Percentiles rank a stretch among this genome's conserved stretches.
These are phyloP conservation scores for Agastache rugosa DNA, from an alignment of 257 asterid genomes.

Conservation along the genomic window DNA sequence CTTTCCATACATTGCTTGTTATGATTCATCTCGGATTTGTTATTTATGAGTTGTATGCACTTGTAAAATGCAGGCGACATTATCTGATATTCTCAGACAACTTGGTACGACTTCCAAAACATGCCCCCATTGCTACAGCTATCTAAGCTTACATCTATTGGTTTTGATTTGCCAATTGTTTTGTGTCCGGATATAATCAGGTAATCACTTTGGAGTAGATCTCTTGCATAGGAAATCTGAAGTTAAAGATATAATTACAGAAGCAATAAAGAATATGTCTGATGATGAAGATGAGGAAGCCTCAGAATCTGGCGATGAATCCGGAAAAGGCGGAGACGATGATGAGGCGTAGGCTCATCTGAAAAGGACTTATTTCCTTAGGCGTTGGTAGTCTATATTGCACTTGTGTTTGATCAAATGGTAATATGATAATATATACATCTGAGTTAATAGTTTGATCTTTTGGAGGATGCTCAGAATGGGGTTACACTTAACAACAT, in stretches of 20 bases:
- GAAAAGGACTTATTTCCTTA: not conserved
- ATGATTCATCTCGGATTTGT: slow-evolving; percentile 9
- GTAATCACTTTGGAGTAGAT: slow-evolving; percentile 65
- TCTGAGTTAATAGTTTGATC: slow-evolving; percentile 7
- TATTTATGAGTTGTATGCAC: slow-evolving; percentile 27
- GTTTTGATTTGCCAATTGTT: slow-evolving; percentile 32
- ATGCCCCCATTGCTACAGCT: not conserved
- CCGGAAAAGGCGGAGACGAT: slow-evolving; percentile 50
- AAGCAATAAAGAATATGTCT: slow-evolving; percentile 77
- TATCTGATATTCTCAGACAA: slow-evolving; percentile 81
- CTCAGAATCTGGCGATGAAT: slow-evolving; percentile 47
- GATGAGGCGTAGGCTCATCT: slow-evolving; percentile 43
- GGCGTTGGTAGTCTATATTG: slow-evolving; percentile 13
- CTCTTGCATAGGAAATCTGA: slow-evolving; percentile 74
- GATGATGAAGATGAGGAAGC: slow-evolving; percentile 76
- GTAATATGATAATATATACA: slow-evolving; percentile 4
- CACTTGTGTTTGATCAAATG: slow-evolving; percentile 9
- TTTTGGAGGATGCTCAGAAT: slow-evolving; percentile 27
- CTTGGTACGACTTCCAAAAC: slow-evolving; percentile 61
- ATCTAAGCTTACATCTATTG: not conserved
- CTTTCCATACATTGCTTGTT: slow-evolving; percentile 12
- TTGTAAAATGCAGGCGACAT: slow-evolving; percentile 72
- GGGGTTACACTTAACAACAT: slow-evolving; percentile 12
- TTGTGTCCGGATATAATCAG: slow-evolving; percentile 43
- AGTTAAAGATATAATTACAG: slow-evolving; percentile 81